Evolutionary conservation across 1,284 basidiomycete genomes (phyloP).

Genomic region (Cutaneotrichosporon daszewskae): DNA sequence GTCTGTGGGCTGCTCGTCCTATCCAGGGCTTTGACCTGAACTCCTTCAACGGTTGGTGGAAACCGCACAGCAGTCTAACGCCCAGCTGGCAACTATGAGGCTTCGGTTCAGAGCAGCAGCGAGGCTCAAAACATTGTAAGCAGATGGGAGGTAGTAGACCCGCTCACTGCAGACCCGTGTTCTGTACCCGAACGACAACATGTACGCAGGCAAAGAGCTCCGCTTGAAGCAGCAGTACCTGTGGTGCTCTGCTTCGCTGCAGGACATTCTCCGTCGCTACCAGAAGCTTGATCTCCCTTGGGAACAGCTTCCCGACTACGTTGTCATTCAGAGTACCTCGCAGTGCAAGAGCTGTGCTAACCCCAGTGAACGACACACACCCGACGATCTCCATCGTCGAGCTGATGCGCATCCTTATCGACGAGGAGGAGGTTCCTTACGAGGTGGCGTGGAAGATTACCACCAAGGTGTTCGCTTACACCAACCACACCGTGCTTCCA

Average conservation of each 20-base stretch:
- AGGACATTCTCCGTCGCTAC: constrained; percentile 66
- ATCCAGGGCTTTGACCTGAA: constrained; percentile 88
- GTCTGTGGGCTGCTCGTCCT: constrained; percentile 63
- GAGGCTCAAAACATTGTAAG: constrained; percentile 72
- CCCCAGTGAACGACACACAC: constrained; percentile 63
- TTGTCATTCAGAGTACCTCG: constrained; percentile 64
- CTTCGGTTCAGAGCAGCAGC: constrained; percentile 74
- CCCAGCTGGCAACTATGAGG: constrained; percentile 77
- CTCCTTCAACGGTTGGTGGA: constrained; percentile 69
- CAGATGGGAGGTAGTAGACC: no score
- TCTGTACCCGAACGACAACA: constrained; percentile 57
- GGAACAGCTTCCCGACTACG: constrained; percentile 65
- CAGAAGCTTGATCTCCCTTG: constrained; percentile 47
- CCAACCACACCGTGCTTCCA: constrained; percentile 64
- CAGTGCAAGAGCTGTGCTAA: constrained; percentile 1
- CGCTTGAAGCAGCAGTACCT: constrained; percentile 93
- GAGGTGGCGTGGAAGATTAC: constrained; percentile 77
- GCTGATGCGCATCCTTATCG: constrained; percentile 71
- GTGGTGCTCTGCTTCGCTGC: constrained; percentile 63
- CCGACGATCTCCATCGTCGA: constrained; percentile 91
- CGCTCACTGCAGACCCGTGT: constrained; percentile 60
- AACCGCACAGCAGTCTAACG: constrained; percentile 6
- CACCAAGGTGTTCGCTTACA: constrained; percentile 85
- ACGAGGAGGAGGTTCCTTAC: constrained; percentile 84
- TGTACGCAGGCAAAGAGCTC: constrained; percentile 68